Conservation (phyloP, 202 grass and related monocot genomes). For the Miscanthus sacchariflorus region DNA sequence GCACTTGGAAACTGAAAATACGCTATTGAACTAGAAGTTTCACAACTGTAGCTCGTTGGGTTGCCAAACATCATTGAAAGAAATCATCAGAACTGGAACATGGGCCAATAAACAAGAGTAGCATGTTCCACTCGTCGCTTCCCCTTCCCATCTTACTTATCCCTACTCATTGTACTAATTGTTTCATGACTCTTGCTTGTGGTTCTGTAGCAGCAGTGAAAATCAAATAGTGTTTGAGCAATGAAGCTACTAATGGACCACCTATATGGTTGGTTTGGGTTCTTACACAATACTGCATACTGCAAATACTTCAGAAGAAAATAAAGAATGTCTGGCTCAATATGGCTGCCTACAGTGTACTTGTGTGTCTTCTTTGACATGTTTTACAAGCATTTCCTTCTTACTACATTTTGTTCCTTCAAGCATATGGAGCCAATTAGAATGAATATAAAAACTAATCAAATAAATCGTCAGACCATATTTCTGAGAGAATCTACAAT, state of each 20-base stretch:
- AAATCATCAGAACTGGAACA: background rate
- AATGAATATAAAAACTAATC: background rate
- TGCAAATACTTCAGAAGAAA: conserved; percentile 9
- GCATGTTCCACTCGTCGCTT: conserved; percentile 3
- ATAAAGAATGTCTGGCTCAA: background rate
- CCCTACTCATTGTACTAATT: background rate
- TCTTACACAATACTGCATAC: background rate
- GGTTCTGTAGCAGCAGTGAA: background rate
- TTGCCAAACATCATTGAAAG: background rate
- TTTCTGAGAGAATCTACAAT: background rate
- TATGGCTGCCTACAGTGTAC: conserved; percentile 4
- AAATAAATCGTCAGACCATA: background rate
- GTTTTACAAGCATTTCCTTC: background rate
- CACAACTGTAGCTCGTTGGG: background rate
- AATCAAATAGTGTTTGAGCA: background rate
- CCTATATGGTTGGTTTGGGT: background rate
- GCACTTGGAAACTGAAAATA: background rate
- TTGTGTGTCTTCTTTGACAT: background rate
- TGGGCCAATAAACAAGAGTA: background rate
- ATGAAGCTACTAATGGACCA: background rate
- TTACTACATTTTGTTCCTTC: background rate
- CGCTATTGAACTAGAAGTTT: background rate
- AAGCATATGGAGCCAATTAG: background rate
- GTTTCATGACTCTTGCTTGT: conserved; percentile 46
- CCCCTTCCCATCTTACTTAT: conserved; percentile 31